Percentiles rank a stretch among this genome's conserved stretches.
phyloP scores from a whole-genome alignment of 2,329 filamentous ascomycete species.

The Coniella vitis region DNA sequence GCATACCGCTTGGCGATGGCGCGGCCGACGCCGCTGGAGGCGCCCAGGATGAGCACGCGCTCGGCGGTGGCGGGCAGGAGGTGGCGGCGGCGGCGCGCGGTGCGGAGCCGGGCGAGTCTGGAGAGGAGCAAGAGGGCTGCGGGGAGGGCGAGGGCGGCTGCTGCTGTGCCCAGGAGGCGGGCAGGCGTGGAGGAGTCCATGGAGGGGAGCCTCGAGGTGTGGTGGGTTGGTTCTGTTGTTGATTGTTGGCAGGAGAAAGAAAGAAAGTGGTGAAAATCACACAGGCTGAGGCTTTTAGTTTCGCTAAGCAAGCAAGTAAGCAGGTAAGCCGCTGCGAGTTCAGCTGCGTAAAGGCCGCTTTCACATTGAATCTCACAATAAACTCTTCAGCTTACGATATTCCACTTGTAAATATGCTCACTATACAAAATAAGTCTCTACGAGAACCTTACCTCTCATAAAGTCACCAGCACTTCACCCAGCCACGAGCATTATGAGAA shows the following conservation, averaged over 20 bases:
- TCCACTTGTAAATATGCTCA: no score
- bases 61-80: slow-evolving; percentile 15
- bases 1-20: slow-evolving; percentile 24
- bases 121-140: neutral
- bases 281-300: no score
- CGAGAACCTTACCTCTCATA: no score
- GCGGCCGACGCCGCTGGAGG: slow-evolving; percentile 28
- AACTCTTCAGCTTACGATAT: no score
- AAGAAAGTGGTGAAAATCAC: neutral
- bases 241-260: no score
- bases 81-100: neutral
- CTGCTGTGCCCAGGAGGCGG: neutral
- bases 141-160: slow-evolving; percentile 5
- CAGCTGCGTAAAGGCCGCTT: no score
- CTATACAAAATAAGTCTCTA: no score
- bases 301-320: no score
- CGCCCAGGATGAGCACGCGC: slow-evolving; percentile 27
- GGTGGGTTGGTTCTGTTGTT: no score
- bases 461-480: no score
- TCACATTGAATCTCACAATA: no score
- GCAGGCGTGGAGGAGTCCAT: neutral
- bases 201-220: neutral
- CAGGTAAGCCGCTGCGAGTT: no score
- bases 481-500: neutral
- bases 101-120: neutral